A percentile compares a stretch with the other conserved stretches of the same genome.
Conservation (phyloP, 768 basidiomycete genomes). For the Rossbeevera mucosa region DNA sequence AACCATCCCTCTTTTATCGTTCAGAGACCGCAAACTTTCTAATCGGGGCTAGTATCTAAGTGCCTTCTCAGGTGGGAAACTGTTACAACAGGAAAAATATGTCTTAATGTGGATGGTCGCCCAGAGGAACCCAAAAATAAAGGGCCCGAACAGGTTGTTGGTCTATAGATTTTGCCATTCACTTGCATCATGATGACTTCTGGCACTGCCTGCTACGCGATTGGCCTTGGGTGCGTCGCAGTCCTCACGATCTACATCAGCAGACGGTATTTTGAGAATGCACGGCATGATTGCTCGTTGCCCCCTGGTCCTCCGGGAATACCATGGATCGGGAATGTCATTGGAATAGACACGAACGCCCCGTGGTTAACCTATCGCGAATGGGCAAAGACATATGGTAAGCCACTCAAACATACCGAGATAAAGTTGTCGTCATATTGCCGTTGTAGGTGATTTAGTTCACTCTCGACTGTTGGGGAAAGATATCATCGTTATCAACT, state of each 20-base stretch:
- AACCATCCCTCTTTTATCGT: too few relatives aligned
- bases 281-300: background rate
- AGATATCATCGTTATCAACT: background rate
- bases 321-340: background rate
- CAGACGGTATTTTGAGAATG: background rate
- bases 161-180: background rate
- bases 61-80: too few relatives aligned
- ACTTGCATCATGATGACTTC: background rate
- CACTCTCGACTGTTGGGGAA: background rate
- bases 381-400: background rate
- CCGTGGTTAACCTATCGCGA: background rate
- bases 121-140: background rate
- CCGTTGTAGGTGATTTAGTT: background rate
- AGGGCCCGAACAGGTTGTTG: background rate
- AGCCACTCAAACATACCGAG: background rate
- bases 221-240: background rate
- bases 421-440: background rate
- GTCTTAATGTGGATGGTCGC: too few relatives aligned
- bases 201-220: background rate
- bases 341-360: background rate
- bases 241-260: background rate
- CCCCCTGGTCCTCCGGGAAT: background rate
- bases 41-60: too few relatives aligned
- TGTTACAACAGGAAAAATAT: too few relatives aligned
- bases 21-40: too few relatives aligned